Percentiles rank a stretch among this genome's conserved stretches.
Conservation (phyloP, 73 alveolate genomes). For the Paraurostyla sp. region DNA sequence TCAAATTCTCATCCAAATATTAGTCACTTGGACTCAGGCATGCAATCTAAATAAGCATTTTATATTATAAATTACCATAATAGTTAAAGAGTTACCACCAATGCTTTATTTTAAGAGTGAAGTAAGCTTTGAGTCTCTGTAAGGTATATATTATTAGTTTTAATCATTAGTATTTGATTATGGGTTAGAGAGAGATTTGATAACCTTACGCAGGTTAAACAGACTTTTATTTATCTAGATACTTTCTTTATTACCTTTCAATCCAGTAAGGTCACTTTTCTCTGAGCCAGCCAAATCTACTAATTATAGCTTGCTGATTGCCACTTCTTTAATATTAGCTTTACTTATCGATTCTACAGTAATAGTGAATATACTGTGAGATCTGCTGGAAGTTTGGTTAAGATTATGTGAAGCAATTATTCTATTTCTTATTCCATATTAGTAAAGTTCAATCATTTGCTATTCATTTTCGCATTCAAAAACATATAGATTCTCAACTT, state of each 20-base stretch:
- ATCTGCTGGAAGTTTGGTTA: conserved; percentile 91
- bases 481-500: conserved; percentile 86
- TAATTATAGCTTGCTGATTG: conserved; percentile 88
- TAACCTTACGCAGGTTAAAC: conserved; percentile 94
- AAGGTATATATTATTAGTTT: conserved; percentile 81
- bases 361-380: conserved; percentile 95
- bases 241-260: conserved; percentile 95
- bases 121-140: conserved; percentile 97
- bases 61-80: no score
- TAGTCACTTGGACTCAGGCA: conserved; percentile 92
- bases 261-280: conserved; percentile 89
- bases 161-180: conserved; percentile 49
- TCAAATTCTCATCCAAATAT: conserved; percentile 93
- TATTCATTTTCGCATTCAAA: conserved; percentile 79
- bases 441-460: conserved; percentile 81
- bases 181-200: conserved; percentile 89
- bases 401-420: conserved; percentile 95
- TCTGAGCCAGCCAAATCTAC: conserved; percentile 99
- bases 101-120: conserved; percentile 91
- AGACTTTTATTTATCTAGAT: conserved; percentile 96
- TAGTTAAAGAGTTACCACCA: conserved; percentile 96
- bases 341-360: conserved; percentile 81
- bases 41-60: no score
- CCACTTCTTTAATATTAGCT: conserved; percentile 80
- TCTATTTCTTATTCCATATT: conserved; percentile 90